Evolutionary conservation across 768 basidiomycete genomes (phyloP), one percentile per base, ranked within the genome.

Genomic region (Phallus indusiatus): DNA sequence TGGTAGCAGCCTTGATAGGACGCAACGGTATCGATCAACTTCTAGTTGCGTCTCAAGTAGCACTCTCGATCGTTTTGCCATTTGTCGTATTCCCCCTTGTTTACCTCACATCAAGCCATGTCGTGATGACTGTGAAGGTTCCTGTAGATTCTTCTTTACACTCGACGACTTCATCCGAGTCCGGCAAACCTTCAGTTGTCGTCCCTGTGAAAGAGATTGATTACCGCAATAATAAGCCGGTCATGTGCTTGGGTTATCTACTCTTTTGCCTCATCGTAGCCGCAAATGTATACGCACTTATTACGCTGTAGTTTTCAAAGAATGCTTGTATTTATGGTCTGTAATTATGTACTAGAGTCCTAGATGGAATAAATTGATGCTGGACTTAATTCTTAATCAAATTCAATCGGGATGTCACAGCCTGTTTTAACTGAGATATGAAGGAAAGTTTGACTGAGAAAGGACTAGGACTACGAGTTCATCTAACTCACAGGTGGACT

Each of bases 401-500:
- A 18, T 20, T 18, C 17, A 59, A 51, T 34, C 50, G 57, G 16
- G 20, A 28, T 53, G 49, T 36, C 18, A 59, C 57, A 51, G 57
- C 48, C 33, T 53, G 49, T 47, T 59, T 59, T 33, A 59, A 51
- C 57, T 59, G n/a, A 53, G 21, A 11, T 14, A 18, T 17, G 33
- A 24, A 22, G 24, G n/a, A 14, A 42, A n/a, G 12, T 42, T 42
- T 42, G 14, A 42, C 4, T 42, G 2, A 42, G n/a, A n/a, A n/a
- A 14, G 42, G n/a, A 14, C 14, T n/a, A 14, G n/a, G n/a, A 14
- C 42, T 42, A 42, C 3, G n/a, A 16, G 14, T 56, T 48, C 20
- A n/a, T n/a, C n/a, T n/a, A 49, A 75, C 85, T 65, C 65, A 89
- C 88, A 55, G 83, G 74, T 42, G 87, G 86, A 68, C 88, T 90